Percentiles rank a stretch among this genome's conserved stretches.
Evolutionary conservation across 2,329 filamentous ascomycete genomes (phyloP).

Genomic region (Epichloe scottii): DNA sequence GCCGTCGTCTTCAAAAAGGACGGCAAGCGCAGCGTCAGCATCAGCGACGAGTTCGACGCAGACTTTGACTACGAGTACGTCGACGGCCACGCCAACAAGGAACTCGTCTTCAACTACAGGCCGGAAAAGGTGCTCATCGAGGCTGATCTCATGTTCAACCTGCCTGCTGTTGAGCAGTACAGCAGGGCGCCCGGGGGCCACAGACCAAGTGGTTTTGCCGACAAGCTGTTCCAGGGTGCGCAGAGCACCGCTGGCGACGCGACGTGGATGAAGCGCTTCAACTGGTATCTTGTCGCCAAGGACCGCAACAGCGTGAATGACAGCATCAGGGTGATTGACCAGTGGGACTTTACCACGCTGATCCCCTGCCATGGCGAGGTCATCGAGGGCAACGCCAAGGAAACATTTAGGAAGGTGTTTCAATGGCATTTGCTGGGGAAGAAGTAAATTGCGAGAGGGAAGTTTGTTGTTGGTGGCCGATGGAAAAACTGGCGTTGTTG

Average conservation of each 20-base stretch:
- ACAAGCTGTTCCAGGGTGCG: constrained; percentile 35
- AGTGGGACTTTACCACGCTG: constrained; percentile 76
- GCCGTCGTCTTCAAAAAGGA: constrained; percentile 53
- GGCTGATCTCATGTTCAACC: constrained; percentile 85
- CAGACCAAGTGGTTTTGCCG: constrained; percentile 23
- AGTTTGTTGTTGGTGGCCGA: background rate
- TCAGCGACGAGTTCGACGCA: constrained; percentile 67
- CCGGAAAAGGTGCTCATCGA: constrained; percentile 70
- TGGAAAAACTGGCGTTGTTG: no score
- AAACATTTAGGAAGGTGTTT: constrained; percentile 64
- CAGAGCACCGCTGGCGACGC: constrained; percentile 52
- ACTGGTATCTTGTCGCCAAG: constrained; percentile 61
- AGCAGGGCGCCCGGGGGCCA: constrained; percentile 43
- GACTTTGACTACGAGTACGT: constrained; percentile 86
- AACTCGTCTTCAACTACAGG: constrained; percentile 77
- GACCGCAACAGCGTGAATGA: constrained; percentile 59
- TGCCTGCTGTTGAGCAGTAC: constrained; percentile 81
- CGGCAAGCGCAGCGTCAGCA: constrained; percentile 35
- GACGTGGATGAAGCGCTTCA: constrained; percentile 65
- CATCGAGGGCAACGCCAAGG: constrained; percentile 62
- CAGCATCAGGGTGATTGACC: constrained; percentile 54
- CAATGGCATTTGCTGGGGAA: constrained; percentile 60
- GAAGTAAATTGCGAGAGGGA: constrained; percentile 8
- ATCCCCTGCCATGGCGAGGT: constrained; percentile 92
- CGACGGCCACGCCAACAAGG: constrained; percentile 66